phyloP scores from a whole-genome alignment of 768 basidiomycete genomes.

The Termitomyces sp. region DNA sequence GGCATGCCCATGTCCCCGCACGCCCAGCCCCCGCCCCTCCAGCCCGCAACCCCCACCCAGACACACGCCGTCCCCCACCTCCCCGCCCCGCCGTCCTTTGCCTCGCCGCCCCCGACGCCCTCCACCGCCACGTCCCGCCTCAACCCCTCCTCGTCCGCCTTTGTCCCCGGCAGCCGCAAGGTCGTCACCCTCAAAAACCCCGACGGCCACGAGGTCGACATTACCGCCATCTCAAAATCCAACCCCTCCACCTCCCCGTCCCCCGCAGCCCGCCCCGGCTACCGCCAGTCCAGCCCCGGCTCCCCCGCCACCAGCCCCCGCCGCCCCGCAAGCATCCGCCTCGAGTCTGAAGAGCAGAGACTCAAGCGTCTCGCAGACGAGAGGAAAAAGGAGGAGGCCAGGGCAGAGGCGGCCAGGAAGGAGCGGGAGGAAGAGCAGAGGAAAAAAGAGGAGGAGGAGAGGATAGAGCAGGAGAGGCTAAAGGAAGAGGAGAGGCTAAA shows the following conservation, averaged over 20 bases:
- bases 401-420: slow-evolving; percentile 33
- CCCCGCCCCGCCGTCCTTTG: slow-evolving; percentile 49
- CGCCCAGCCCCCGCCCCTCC: slow-evolving; percentile 46
- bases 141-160: slow-evolving; percentile 58
- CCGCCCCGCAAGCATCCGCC: slow-evolving; percentile 42
- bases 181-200: slow-evolving; percentile 57
- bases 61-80: slow-evolving; percentile 52
- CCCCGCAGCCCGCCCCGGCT: slow-evolving; percentile 22
- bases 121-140: slow-evolving; percentile 47
- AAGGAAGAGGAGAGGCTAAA: slow-evolving; percentile 25
- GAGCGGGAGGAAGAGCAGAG: slow-evolving; percentile 37
- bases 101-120: slow-evolving; percentile 68
- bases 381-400: slow-evolving; percentile 31
- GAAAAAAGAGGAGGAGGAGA: slow-evolving; percentile 29
- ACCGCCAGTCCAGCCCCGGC: slow-evolving; percentile 24
- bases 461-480: slow-evolving; percentile 21
- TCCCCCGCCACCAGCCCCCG: slow-evolving; percentile 25
- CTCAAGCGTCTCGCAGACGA: slow-evolving; percentile 40
- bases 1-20: slow-evolving; percentile 68
- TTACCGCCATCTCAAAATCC: slow-evolving; percentile 48
- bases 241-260: slow-evolving; percentile 30
- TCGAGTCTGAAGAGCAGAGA: slow-evolving; percentile 55
- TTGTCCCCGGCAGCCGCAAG: slow-evolving; percentile 52
- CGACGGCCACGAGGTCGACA: slow-evolving; percentile 58
- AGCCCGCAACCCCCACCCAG: slow-evolving; percentile 67